A percentile compares a stretch with the other conserved stretches of the same genome.
phyloP scores from a whole-genome alignment of 495 filamentous ascomycete genomes.

The Talaromyces ruber region DNA sequence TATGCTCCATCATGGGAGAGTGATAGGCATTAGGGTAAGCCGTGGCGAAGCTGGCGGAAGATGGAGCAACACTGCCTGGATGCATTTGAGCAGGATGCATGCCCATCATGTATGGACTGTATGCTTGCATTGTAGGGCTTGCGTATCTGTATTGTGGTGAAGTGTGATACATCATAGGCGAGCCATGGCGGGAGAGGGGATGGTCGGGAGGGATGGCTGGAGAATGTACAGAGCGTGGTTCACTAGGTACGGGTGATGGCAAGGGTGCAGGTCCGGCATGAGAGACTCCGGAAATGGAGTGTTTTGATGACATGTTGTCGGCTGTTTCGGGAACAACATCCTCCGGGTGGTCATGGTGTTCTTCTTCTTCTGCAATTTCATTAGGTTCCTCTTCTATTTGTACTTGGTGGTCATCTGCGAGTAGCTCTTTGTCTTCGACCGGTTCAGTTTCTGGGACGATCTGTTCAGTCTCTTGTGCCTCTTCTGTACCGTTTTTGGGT shows the following conservation, averaged over 20 bases:
- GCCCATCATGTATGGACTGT: constrained; percentile 32
- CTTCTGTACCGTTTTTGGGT: neutral
- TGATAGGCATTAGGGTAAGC: constrained; percentile 24
- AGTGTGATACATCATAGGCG: constrained; percentile 6
- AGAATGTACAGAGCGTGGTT: constrained; percentile 16
- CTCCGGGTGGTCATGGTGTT: neutral
- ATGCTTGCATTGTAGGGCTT: constrained; percentile 13
- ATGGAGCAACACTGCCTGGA: constrained; percentile 14
- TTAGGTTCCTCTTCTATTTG: neutral
- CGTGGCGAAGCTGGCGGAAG: constrained; percentile 19
- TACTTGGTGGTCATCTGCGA: neutral
- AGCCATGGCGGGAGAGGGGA: constrained; percentile 10
- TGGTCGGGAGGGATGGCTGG: constrained; percentile 14
- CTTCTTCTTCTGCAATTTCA: neutral
- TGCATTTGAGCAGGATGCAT: constrained; percentile 14
- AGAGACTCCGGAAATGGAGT: neutral
- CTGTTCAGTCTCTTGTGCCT: neutral
- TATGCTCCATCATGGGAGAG: constrained; percentile 30
- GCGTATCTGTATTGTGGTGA: constrained; percentile 25
- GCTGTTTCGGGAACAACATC: neutral
- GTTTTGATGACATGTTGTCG: neutral
- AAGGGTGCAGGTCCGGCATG: constrained; percentile 17
- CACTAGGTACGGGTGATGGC: constrained; percentile 23
- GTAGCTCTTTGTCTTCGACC: neutral
- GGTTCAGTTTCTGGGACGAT: neutral